Evolutionary conservation across 306 rosid genomes (phyloP), one percentile per base, ranked within the genome.

Genomic region (Carpinus fangiana): DNA sequence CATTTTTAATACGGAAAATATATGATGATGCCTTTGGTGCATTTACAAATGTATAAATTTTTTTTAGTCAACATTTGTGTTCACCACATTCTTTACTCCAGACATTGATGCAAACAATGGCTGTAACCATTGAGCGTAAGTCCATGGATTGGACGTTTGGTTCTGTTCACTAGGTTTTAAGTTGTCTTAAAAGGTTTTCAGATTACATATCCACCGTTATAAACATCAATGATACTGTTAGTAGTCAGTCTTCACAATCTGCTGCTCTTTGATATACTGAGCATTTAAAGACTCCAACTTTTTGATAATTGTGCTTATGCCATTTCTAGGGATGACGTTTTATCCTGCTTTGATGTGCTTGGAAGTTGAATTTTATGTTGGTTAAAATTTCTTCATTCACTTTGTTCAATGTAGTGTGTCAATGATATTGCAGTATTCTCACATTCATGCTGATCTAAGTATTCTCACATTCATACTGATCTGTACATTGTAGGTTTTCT

Each of bases 401-500:
- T 66, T 36, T 66, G 26, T 66, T 38, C 51, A 66, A 9, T 66
- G 16, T 38, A 36, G 2, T 50, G 53, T 82, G 31, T 69, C 59
- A 55, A 50, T 76, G 76, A 62, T 74, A 70, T 68, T 73, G 81
- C 70, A 43, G 56, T 79, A 17, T 51, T 77, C 83, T 73, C 55
- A 14, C 45, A n/a, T 82, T 87, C 8, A n/a, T 81, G 72, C 61
- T 21, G 70, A 50, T 70, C 6, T 59, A n/a, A 43, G 56, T 79
- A 17, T 51, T 77, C 83, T 73, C 55, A 14, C 45, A n/a, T 82
- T 87, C 8, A n/a, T 81, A 74, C 61, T 21, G 70, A 50, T 70
- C 6, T 59, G 26, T 72, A 21, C 28, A 20, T 84, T 84, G 74
- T 82, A 94, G 98, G 90, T 94, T 65, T 94, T 87, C 89, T 94